A percentile compares a stretch with the other conserved stretches of the same genome.
These are phyloP conservation scores for Solanum neorickii DNA, from an alignment of 257 asterid species.

Conservation along the genomic window DNA sequence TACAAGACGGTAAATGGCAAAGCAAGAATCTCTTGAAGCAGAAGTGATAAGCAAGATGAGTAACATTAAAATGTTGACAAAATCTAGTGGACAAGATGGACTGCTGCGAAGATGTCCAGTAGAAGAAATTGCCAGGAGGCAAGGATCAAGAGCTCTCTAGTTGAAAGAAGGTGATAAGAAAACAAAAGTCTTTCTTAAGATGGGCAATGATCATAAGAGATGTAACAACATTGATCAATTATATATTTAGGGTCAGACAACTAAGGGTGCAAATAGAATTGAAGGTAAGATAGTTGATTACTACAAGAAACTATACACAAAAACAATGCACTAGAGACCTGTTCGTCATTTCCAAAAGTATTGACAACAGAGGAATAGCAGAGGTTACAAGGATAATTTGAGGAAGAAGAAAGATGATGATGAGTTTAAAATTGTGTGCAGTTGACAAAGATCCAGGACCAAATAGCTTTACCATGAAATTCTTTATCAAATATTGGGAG, in stretches of 20 bases:
- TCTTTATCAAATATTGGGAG: background rate
- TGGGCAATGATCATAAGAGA: background rate
- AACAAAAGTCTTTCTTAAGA: background rate
- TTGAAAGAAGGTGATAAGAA: background rate
- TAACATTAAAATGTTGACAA: background rate
- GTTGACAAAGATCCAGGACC: background rate
- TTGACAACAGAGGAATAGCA: background rate
- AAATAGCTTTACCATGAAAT: background rate
- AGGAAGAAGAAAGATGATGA: background rate
- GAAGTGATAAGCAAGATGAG: background rate
- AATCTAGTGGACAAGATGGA: background rate
- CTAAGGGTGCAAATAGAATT: background rate
- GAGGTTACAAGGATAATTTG: background rate
- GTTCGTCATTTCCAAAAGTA: background rate
- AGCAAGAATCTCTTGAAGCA: background rate
- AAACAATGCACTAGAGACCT: background rate
- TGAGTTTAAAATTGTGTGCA: background rate
- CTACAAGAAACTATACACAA: background rate
- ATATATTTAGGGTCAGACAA: background rate
- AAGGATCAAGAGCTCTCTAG: background rate
- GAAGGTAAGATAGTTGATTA: background rate
- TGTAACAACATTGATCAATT: background rate
- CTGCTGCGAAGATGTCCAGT: background rate
- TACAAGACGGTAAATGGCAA: background rate
- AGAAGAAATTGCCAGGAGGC: background rate